A percentile compares a stretch with the other conserved stretches of the same genome.
These are phyloP conservation scores for Prunus dulcis DNA, from an alignment of 306 rosid genomes.

Conservation along the genomic window DNA sequence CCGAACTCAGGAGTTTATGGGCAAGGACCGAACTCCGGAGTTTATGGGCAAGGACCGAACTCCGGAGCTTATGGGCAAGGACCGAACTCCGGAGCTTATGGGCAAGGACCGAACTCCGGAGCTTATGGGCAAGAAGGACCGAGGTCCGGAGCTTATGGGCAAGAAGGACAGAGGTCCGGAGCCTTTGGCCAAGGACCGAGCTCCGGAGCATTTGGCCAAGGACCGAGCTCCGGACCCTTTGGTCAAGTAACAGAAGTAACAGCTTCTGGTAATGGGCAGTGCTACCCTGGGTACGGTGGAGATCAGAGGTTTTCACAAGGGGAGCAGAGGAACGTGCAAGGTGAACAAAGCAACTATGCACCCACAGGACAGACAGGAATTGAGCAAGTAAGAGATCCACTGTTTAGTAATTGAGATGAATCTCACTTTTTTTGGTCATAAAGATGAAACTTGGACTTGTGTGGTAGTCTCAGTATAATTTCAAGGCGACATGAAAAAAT, in stretches of 20 bases:
- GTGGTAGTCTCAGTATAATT: background rate
- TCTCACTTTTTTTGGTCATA: background rate
- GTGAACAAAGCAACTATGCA: slow-evolving; percentile 27
- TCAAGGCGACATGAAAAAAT: background rate
- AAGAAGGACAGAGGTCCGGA: background rate
- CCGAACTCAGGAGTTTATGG: background rate
- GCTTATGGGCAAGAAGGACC: background rate
- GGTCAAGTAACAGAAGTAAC: slow-evolving; percentile 24
- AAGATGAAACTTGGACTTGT: background rate
- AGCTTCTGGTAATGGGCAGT: slow-evolving; percentile 16
- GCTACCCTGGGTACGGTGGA: slow-evolving; percentile 22
- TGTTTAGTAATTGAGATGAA: background rate
- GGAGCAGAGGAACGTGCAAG: slow-evolving; percentile 31
- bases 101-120: background rate
- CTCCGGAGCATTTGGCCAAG: slow-evolving; percentile 27
- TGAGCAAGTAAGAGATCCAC: slow-evolving; percentile 27
- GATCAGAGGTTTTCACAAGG: slow-evolving; percentile 28
- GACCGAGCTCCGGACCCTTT: slow-evolving; percentile 8
- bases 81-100: background rate
- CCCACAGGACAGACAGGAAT: slow-evolving; percentile 32
- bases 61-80: background rate
- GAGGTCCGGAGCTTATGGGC: background rate
- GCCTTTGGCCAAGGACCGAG: background rate
- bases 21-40: background rate
- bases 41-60: background rate